phyloP scores from a whole-genome alignment of 2,329 filamentous ascomycete species.

The Bipolaris gigantea region DNA sequence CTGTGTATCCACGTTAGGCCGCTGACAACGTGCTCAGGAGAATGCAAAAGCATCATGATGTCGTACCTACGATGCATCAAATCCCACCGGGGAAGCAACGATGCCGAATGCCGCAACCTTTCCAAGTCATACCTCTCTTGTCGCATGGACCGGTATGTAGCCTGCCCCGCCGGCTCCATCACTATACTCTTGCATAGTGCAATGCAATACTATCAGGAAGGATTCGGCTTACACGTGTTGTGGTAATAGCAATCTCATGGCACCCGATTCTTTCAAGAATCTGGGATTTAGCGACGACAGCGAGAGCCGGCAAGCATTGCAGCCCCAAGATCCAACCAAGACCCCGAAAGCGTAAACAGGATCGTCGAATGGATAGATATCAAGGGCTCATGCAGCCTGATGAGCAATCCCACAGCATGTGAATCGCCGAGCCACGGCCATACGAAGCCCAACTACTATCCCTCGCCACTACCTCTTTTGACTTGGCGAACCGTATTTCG shows the following conservation, averaged over 20 bases:
- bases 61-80: constrained; percentile 87
- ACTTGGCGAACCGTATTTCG: constrained; percentile 1
- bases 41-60: constrained; percentile 89
- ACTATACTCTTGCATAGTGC: background rate
- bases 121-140: constrained; percentile 89
- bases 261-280: constrained; percentile 91
- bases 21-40: constrained; percentile 59
- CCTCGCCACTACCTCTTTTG: constrained; percentile 7
- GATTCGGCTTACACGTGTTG: constrained; percentile 24
- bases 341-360: constrained; percentile 26
- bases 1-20: background rate
- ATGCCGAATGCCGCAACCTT: constrained; percentile 78
- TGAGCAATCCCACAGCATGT: constrained; percentile 32
- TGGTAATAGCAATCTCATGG: constrained; percentile 77
- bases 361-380: constrained; percentile 23
- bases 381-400: constrained; percentile 19
- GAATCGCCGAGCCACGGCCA: constrained; percentile 22
- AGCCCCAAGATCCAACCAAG: constrained; percentile 28
- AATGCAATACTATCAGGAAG: constrained; percentile 4
- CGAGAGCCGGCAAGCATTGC: constrained; percentile 21
- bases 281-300: constrained; percentile 68
- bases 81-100: constrained; percentile 79
- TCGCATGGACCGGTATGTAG: constrained; percentile 85
- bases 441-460: constrained; percentile 12
- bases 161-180: background rate